These are phyloP conservation scores for Mollisia scopiformis DNA, from an alignment of 2,329 filamentous ascomycete genomes.

Conservation along the genomic window DNA sequence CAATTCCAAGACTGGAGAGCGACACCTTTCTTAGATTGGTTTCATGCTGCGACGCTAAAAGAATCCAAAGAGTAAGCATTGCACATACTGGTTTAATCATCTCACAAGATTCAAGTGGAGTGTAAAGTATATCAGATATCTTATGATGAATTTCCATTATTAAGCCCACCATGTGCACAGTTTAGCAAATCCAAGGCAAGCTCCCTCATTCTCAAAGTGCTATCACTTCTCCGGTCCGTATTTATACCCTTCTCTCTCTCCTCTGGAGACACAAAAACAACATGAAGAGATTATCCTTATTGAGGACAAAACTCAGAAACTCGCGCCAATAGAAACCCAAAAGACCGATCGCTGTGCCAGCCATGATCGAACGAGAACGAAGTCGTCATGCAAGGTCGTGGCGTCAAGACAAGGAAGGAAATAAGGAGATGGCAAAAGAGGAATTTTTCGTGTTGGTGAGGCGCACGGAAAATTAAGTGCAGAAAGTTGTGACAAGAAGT, in stretches of 20 bases:
- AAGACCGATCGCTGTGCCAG: constrained; percentile 62
- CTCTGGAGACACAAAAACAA: constrained; percentile 31
- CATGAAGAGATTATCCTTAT: constrained; percentile 22
- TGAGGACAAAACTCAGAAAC: constrained; percentile 22
- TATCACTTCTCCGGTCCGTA: constrained; percentile 16
- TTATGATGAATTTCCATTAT: constrained; percentile 36
- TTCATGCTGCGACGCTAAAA: too few species aligned
- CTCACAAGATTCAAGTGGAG: too few species aligned
- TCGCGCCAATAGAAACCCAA: constrained; percentile 31
- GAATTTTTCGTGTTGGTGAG: constrained; percentile 18
- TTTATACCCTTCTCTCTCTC: constrained; percentile 29
- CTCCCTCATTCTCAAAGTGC: constrained; percentile 8
- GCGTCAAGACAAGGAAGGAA: constrained; percentile 33
- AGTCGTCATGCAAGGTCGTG: constrained; percentile 62
- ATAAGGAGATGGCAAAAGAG: constrained; percentile 33
- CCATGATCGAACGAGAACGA: constrained; percentile 64
- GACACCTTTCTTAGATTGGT: too few species aligned
- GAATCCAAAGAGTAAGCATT: too few species aligned
- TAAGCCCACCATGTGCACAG: constrained; percentile 33
- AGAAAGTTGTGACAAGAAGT: constrained; percentile 43
- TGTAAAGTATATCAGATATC: background rate
- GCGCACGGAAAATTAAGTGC: constrained; percentile 38
- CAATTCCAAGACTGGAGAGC: too few species aligned
- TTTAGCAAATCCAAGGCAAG: constrained; percentile 29
- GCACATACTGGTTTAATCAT: too few species aligned